A percentile compares a stretch with the other conserved stretches of the same genome.
Conservation (phyloP, 2,329 filamentous ascomycete species). For the Cytospora piceicola region DNA sequence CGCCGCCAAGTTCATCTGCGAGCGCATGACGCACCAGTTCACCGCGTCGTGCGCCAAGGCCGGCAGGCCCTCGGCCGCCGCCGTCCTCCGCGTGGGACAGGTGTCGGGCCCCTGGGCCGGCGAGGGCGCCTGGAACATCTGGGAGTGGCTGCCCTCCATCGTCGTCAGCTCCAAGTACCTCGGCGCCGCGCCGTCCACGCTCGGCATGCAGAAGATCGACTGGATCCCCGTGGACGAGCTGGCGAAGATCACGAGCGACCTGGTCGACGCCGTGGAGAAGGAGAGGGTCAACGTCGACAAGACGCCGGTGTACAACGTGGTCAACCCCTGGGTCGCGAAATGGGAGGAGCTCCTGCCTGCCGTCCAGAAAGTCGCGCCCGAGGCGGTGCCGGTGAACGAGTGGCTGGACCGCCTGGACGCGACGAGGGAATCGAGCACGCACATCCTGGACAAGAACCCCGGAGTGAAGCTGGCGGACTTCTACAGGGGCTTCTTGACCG, state of each 20-base stretch:
- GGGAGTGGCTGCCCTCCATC: conserved; percentile 38
- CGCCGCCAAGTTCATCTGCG: conserved; percentile 38
- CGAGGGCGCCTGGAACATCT: conserved; percentile 35
- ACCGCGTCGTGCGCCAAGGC: conserved; percentile 23
- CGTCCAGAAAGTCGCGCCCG: conserved; percentile 7
- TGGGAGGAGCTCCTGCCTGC: conserved; percentile 23
- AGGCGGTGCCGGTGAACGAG: conserved; percentile 18
- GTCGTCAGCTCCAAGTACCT: conserved; percentile 36
- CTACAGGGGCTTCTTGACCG: conserved; percentile 19
- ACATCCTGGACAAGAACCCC: conserved; percentile 24
- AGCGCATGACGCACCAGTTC: conserved; percentile 36
- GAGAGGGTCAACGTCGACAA: background rate
- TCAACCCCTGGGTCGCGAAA: conserved; percentile 18
- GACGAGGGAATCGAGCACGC: conserved; percentile 19
- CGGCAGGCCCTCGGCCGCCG: conserved; percentile 25
- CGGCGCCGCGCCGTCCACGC: conserved; percentile 32
- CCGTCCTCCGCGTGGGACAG: conserved; percentile 36
- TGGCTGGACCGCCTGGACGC: conserved; percentile 19
- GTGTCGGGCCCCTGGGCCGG: conserved; percentile 35
- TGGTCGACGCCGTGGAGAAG: conserved; percentile 31
- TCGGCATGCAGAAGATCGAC: conserved; percentile 34
- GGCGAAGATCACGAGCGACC: conserved; percentile 34
- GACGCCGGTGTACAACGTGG: conserved; percentile 23
- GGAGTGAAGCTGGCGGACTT: conserved; percentile 26
- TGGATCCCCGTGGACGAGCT: conserved; percentile 38